Base-by-base conservation (phyloP, 225 moss, liverwort and hornwort species). In the Antitrichia curtipendula region DNA sequence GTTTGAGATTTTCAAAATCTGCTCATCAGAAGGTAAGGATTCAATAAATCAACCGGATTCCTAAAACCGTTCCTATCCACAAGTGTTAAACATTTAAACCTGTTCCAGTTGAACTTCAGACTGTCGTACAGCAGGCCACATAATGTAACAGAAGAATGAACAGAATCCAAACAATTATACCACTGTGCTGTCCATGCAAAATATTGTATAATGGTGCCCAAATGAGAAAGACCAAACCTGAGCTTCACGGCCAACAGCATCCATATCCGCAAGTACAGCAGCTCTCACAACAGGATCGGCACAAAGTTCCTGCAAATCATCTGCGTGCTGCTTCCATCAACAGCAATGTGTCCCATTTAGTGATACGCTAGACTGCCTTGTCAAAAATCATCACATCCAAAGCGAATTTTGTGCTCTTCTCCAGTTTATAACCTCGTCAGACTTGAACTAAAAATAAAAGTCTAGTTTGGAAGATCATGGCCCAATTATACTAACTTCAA, bases 231-330 rank as follows among this genome's bases (percentile, higher is more conserved):
- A 73, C n/a, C 77, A 70, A 87, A 94, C 94, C 94, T 96, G 94
- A 25, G 95, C 92, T 80, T 84, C 91, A 52, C 90, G 95, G 85
- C 92, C 98, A 82, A 95, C 88, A 86, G 89, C 94, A 93, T 97
- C 93, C 98, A 98, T 98, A 85, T 98, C 98, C 66, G 95, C 95
- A 60, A 95, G 93, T 85, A 98, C 95, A 84, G 96, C 96, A 79
- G 91, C 94, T 91, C 92, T 90, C 28, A 98, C 95, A 72, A 93
- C 89, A 54, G 93, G 96, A 92, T 97, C 92, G 80, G 79, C 89
- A 90, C 97, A 97, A 36, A 98, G 92, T 82, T 94, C 86, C 85
- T 91, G 90, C 87, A 97, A 82, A 89, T 97, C 93, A 90, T 93
- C 89, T 79, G 91, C 86, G 84, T 96, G 90, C 94, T 94, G 94